Percentiles rank a stretch among this genome's conserved stretches.
Evolutionary conservation across 1,139 yeast species (phyloP).

Genomic region (Geotrichum reessii): DNA sequence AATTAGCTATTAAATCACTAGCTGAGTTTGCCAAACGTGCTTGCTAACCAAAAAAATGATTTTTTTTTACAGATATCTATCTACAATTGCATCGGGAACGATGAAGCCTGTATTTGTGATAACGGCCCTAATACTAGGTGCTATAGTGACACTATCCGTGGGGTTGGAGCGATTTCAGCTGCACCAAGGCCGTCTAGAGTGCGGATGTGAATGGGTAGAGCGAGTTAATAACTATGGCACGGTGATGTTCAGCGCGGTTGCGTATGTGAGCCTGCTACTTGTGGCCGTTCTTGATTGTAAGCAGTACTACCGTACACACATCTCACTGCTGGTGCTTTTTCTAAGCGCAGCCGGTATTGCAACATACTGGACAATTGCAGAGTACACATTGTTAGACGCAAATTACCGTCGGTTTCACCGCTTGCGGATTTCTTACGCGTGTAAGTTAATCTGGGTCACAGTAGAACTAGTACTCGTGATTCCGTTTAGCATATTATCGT

Average conservation of each 20-base stretch:
- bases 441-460: conserved; percentile 17
- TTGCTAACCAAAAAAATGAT: background rate
- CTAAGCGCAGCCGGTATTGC: conserved; percentile 17
- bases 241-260: conserved; percentile 10
- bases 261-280: conserved; percentile 14
- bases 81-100: conserved; percentile 18
- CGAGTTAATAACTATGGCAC: conserved; percentile 14
- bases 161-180: conserved; percentile 12
- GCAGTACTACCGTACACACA: conserved; percentile 13
- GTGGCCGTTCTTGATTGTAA: conserved; percentile 17
- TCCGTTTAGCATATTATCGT: conserved; percentile 16
- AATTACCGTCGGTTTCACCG: conserved; percentile 13
- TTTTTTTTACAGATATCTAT: conserved; percentile 12
- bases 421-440: conserved; percentile 15
- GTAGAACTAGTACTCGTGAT: conserved; percentile 15
- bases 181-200: conserved; percentile 14
- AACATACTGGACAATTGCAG: conserved; percentile 16
- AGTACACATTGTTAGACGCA: conserved; percentile 15
- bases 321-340: conserved; percentile 14
- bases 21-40: background rate
- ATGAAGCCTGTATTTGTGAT: conserved; percentile 19
- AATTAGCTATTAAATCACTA: background rate
- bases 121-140: conserved; percentile 14
- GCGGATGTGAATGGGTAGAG: conserved; percentile 8
- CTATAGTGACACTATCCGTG: conserved; percentile 11